Conservation (phyloP, 1,139 yeast species). For the Pneumocystis murina region DNA sequence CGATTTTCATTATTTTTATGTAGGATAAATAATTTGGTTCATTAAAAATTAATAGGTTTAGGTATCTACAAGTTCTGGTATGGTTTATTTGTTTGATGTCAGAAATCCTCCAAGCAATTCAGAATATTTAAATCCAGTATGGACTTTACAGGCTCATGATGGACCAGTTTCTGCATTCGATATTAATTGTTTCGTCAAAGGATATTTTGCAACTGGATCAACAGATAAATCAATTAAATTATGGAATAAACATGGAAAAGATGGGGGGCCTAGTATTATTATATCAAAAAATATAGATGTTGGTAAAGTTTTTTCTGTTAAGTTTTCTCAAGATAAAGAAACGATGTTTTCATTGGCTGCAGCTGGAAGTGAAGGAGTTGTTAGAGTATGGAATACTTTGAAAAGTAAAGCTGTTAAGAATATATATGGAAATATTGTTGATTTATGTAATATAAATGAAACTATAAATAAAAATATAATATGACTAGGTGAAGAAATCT, state of each 20-base stretch:
- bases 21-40: constrained; percentile 18
- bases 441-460: background rate
- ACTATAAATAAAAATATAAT: background rate
- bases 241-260: constrained; percentile 54
- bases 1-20: constrained; percentile 54
- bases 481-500: background rate
- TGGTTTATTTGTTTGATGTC: constrained; percentile 76
- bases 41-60: background rate
- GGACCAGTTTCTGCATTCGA: constrained; percentile 63
- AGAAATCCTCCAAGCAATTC: constrained; percentile 27
- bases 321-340: constrained; percentile 79
- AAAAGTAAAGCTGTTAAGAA: constrained; percentile 65
- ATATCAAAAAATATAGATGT: constrained; percentile 85
- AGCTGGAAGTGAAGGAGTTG: constrained; percentile 75
- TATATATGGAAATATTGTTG: constrained; percentile 21
- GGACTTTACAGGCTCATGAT: constrained; percentile 97
- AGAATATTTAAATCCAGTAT: constrained; percentile 44
- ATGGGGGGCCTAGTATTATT: constrained; percentile 68
- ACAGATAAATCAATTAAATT: constrained; percentile 74
- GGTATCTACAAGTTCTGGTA: constrained; percentile 77
- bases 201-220: constrained; percentile 73
- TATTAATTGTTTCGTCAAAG: constrained; percentile 51
- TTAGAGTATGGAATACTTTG: constrained; percentile 88
- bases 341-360: constrained; percentile 70
- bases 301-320: constrained; percentile 74